phyloP scores from a whole-genome alignment of 805 yeast genomes.

The Cyberlindnera mycetangii region DNA sequence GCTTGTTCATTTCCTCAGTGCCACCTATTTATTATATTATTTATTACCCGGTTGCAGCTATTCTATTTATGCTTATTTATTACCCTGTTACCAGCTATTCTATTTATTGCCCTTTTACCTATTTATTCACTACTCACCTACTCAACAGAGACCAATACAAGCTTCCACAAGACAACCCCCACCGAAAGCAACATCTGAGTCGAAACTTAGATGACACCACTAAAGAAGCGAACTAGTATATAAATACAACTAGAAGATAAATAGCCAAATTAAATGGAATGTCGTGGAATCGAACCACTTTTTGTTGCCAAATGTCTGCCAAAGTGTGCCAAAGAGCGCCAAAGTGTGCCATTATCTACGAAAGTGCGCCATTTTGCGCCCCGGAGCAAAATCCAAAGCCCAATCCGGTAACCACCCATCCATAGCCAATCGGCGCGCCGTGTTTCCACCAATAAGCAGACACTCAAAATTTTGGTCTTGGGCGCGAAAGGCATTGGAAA shows the following conservation, averaged over 20 bases:
- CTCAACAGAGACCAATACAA: too few species aligned
- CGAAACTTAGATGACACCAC: too few species aligned
- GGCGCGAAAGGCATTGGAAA: neutral
- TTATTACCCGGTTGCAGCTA: too few species aligned
- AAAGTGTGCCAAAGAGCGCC: neutral
- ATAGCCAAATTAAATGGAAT: neutral
- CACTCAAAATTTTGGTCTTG: constrained; percentile 5
- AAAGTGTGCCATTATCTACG: neutral
- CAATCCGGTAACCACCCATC: neutral
- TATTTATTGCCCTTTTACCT: too few species aligned
- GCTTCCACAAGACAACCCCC: too few species aligned
- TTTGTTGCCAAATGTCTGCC: neutral
- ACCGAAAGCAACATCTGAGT: too few species aligned
- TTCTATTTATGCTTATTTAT: too few species aligned
- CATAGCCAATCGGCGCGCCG: constrained; percentile 13
- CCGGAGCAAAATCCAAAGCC: too few species aligned
- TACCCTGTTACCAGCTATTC: too few species aligned
- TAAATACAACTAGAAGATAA: neutral
- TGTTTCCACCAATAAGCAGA: constrained; percentile 17
- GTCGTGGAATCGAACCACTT: neutral
- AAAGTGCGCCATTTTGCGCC: constrained; percentile 2
- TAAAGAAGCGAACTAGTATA: too few species aligned
- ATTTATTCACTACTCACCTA: neutral
- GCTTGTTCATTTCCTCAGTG: too few species aligned
- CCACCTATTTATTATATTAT: too few species aligned